Conservation (phyloP, 2,329 filamentous ascomycete species). For the Pestalotiopsis sp. region DNA sequence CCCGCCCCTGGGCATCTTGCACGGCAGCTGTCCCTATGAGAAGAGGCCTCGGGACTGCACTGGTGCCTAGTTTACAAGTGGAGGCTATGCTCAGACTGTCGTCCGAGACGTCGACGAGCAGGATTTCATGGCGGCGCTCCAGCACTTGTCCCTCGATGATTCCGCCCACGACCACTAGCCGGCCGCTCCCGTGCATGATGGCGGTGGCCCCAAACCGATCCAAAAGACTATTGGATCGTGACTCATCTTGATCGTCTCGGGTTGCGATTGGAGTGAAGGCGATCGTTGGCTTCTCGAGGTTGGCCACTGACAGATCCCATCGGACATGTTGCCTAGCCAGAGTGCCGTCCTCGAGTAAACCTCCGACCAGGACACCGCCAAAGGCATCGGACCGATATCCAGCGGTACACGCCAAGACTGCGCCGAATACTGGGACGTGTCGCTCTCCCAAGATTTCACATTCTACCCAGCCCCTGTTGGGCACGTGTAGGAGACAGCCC, state of each 20-base stretch:
- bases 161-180: conserved; percentile 46
- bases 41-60: conserved; percentile 55
- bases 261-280: conserved; percentile 14
- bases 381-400: conserved; percentile 35
- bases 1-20: conserved; percentile 44
- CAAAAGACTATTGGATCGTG: conserved; percentile 15
- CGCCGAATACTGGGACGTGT: conserved; percentile 47
- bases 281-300: conserved; percentile 32
- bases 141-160: conserved; percentile 45
- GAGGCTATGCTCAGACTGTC: conserved; percentile 30
- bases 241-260: conserved; percentile 20
- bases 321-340: conserved; percentile 65
- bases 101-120: conserved; percentile 38
- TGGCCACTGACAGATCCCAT: conserved; percentile 56
- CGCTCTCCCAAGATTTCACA: conserved; percentile 40
- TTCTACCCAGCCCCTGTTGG: conserved; percentile 47
- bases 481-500: conserved; percentile 57
- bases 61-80: conserved; percentile 14
- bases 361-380: conserved; percentile 71
- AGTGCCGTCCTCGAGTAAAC: conserved; percentile 67
- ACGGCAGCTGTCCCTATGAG: conserved; percentile 70
- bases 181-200: conserved; percentile 27
- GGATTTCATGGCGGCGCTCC: conserved; percentile 53
- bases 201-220: conserved; percentile 47
- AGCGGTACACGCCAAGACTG: conserved; percentile 36